Evolutionary conservation across 1,284 basidiomycete genomes (phyloP), one percentile per base, ranked within the genome.

Genomic region (Ustilago trichophora): DNA sequence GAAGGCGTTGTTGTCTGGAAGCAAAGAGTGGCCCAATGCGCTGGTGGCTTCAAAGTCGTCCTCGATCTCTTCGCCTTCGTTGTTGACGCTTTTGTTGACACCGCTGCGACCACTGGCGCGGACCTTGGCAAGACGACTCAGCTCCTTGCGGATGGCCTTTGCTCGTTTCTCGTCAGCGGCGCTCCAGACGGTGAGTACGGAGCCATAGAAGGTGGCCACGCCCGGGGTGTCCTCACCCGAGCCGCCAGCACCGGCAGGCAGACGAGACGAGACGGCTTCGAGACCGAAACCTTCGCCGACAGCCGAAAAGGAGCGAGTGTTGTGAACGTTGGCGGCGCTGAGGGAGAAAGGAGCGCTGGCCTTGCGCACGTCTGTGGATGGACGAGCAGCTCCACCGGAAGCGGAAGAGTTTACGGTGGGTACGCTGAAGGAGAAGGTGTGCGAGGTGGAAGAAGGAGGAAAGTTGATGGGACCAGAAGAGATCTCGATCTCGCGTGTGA

Each of bases 401-500:
- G 60, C 47, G 9, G 51, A 76, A 24, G 66, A 64, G 40, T 59
- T 67, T 53, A 66, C 54, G 43, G 68, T 76, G 34, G 74, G 81
- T 43, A 72, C 76, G 44, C 77, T 82, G 68, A 97, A 97, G 4
- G 91, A 90, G 83, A 98, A 98, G 0, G 89, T 90, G 83, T 97
- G 93, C 41, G 93, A 90, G 15, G 93, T 95, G 16, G 91, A 91
- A 1, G 92, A 46, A 21, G 76, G 76, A 21, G 75, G 72, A 34
- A 73, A 78, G 54, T 70, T 66, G 52, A 58, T 63, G 40, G 74
- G 75, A 6, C 73, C 73, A 6, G 75, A 69, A 4, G 75, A 44
- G 38, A 98, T 90, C 80, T 98, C 94, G 43, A 98, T 91, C 83
- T 94, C 92, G 49, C 91, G 89, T 21, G 91, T 89, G 82, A 94